These are phyloP conservation scores for Nicotiana paniculata DNA, from an alignment of 257 asterid species.

Conservation along the genomic window DNA sequence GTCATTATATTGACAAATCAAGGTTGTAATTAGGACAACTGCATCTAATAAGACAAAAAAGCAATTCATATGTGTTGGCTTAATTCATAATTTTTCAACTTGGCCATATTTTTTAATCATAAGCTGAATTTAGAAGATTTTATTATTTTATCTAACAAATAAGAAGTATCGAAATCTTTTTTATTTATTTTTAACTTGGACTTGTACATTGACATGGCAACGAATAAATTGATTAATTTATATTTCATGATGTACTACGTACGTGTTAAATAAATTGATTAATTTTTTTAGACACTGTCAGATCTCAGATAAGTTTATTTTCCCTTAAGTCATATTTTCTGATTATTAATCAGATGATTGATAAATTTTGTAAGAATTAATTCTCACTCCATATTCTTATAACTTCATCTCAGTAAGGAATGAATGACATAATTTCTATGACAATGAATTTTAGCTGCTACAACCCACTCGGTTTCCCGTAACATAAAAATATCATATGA, in stretches of 20 bases:
- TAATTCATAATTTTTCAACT: background rate
- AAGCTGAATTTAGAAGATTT: background rate
- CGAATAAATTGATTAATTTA: background rate
- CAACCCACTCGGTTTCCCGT: background rate
- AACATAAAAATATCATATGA: background rate
- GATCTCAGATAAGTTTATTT: too few relatives aligned
- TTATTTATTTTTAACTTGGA: background rate
- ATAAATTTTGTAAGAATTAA: too few relatives aligned
- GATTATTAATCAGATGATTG: too few relatives aligned
- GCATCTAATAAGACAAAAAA: background rate
- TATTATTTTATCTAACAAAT: background rate
- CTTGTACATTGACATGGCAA: background rate
- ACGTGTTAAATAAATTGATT: background rate
- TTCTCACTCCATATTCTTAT: too few relatives aligned
- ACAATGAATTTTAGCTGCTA: background rate
- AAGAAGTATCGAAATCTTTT: background rate
- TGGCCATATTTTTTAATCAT: slow-evolving; percentile 6
- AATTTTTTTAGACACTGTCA: too few relatives aligned
- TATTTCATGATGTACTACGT: background rate
- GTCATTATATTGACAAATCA: background rate
- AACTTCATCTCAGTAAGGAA: too few relatives aligned
- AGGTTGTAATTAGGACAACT: background rate
- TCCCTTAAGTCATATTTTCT: too few relatives aligned
- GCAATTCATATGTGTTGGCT: background rate
- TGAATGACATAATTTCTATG: too few relatives aligned